Evolutionary conservation across 2,329 filamentous ascomycete species (phyloP).

Genomic region (Aspergillus pseudonomiae): DNA sequence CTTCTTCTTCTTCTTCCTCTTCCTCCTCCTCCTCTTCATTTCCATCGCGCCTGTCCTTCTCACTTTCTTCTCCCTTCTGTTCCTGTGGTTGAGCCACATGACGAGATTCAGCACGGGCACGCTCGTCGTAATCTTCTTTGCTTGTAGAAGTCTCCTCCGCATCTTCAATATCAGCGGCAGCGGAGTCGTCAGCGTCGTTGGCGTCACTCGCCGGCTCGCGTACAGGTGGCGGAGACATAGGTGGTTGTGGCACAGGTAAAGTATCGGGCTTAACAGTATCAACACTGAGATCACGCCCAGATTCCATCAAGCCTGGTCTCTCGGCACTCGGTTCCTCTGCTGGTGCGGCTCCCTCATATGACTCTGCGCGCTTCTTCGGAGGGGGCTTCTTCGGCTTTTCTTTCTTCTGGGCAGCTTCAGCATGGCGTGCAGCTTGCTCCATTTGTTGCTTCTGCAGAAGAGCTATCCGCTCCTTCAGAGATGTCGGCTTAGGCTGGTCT

Average conservation of each 20-base stretch:
- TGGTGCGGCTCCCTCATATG: conserved; percentile 32
- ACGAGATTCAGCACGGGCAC: conserved; percentile 21
- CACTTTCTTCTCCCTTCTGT: conserved; percentile 12
- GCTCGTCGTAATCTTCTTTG: conserved; percentile 74
- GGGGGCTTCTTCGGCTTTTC: conserved; percentile 79
- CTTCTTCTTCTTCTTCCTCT: conserved; percentile 73
- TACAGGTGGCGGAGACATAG: conserved; percentile 43
- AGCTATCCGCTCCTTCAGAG: conserved; percentile 92
- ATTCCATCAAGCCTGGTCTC: conserved; percentile 35
- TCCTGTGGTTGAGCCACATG: conserved; percentile 14
- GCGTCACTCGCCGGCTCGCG: conserved; percentile 62
- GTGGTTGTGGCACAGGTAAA: conserved; percentile 39
- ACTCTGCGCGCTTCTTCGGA: conserved; percentile 65
- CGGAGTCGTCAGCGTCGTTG: conserved; percentile 68
- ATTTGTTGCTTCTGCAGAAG: conserved; percentile 90
- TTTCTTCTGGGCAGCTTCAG: conserved; percentile 76
- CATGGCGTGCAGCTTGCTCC: conserved; percentile 82
- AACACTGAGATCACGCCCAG: conserved; percentile 38
- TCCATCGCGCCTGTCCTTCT: conserved; percentile 49
- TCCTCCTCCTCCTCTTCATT: conserved; percentile 50
- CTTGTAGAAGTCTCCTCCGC: conserved; percentile 66
- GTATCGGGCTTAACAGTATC: conserved; percentile 37
- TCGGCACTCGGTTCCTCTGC: conserved; percentile 33
- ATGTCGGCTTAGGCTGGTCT: conserved; percentile 87
- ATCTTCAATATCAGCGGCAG: conserved; percentile 65